Percentiles rank a stretch among this genome's conserved stretches.
Conservation (phyloP, 768 basidiomycete genomes). For the Russula emetica region DNA sequence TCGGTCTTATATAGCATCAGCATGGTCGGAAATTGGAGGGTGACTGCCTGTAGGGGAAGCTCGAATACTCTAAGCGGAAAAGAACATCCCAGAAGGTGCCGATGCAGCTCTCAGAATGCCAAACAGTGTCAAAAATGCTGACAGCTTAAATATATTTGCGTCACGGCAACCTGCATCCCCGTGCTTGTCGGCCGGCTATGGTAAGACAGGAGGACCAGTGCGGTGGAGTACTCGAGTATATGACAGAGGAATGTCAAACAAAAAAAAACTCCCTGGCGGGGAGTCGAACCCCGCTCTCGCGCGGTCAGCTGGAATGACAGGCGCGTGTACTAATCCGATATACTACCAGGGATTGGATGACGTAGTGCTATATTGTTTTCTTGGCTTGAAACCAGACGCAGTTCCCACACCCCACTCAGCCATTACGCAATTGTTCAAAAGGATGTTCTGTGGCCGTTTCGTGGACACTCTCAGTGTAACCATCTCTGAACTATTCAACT, state of each 20-base stretch:
- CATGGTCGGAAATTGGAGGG: not conserved
- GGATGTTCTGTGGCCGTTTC: too few species aligned
- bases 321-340: slow-evolving; percentile 6
- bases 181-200: too few species aligned
- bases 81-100: too few species aligned
- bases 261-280: slow-evolving; percentile 32
- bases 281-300: slow-evolving; percentile 38
- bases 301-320: slow-evolving; percentile 15
- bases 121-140: not conserved
- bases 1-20: not conserved
- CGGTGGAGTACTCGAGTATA: too few species aligned
- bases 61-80: not conserved
- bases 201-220: too few species aligned
- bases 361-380: not conserved
- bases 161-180: too few species aligned
- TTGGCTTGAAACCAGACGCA: not conserved
- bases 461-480: too few species aligned
- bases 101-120: too few species aligned
- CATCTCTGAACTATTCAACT: not conserved
- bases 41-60: too few species aligned
- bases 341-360: not conserved
- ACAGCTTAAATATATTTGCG: too few species aligned
- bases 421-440: too few species aligned
- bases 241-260: not conserved
- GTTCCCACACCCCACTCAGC: too few species aligned